Percentiles rank a stretch among this genome's conserved stretches.
phyloP scores from a whole-genome alignment of 1,139 yeast species.

The Suhomyces choctaworum region DNA sequence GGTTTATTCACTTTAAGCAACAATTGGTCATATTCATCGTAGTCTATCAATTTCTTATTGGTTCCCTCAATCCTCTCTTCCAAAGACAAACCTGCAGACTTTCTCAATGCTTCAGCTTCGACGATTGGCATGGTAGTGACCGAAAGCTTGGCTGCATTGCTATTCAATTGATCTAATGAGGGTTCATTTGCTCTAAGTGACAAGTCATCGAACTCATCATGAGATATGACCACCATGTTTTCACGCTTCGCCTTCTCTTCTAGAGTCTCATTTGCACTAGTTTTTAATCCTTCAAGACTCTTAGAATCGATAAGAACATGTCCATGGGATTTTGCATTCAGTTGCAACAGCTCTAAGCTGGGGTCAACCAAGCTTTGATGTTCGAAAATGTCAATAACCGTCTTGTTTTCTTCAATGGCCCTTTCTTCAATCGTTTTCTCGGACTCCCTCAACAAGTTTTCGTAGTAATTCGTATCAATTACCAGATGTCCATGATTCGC shows the following conservation, averaged over 20 bases:
- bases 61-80: constrained; percentile 30
- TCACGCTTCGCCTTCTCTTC: constrained; percentile 18
- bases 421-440: constrained; percentile 19
- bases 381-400: constrained; percentile 20
- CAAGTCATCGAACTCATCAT: constrained; percentile 11
- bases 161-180: constrained; percentile 10
- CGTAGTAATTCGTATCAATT: constrained; percentile 7
- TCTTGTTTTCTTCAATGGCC: constrained; percentile 22
- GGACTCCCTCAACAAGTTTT: constrained; percentile 7
- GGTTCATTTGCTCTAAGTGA: constrained; percentile 8
- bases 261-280: constrained; percentile 17
- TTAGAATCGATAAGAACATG: constrained; percentile 20
- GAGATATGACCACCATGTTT: constrained; percentile 13
- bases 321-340: constrained; percentile 19
- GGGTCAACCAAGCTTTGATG: constrained; percentile 17
- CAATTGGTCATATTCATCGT: constrained; percentile 34
- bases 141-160: constrained; percentile 3
- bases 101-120: constrained; percentile 13
- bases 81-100: constrained; percentile 16
- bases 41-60: constrained; percentile 24
- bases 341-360: constrained; percentile 12
- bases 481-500: constrained; percentile 19
- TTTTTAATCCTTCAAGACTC: constrained; percentile 15
- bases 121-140: constrained; percentile 20
- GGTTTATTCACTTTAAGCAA: constrained; percentile 40